Evolutionary conservation across 495 filamentous ascomycete genomes (phyloP), one percentile per base, ranked within the genome.

Genomic region (Jackrogersella multiformis): DNA sequence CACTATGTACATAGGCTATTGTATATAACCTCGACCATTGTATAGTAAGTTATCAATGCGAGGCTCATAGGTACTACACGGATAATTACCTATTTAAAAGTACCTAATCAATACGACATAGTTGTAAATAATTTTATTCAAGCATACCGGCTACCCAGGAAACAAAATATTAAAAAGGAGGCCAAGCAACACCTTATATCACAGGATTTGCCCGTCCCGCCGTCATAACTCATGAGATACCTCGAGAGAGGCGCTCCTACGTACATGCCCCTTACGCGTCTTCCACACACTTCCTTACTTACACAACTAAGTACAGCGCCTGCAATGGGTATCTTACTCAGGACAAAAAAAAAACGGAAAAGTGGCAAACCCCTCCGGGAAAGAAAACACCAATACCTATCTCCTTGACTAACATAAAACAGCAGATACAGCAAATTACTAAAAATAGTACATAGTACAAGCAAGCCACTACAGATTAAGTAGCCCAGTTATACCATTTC

Each of bases 171-270:
- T 20, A 49, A 9, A 32, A 18, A n/a, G n/a, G 26, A n/a, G n/a
- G 18, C 6, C 9, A 49, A 30, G 16, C 5, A 6, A 13, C n/a
- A 53, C 21, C 30, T 5, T 3, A 20, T 13, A 52, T 45, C 1
- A 24, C 39, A 24, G 20, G n/a, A 36, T 36, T 13, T 36, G 9
- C 21, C 26, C 23, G 46, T 49, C 23, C 16, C n/a, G 26, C 26
- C 9, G 46, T 54, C 32, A 24, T 55, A 55, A 41, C 52, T 55
- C 52, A 24, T 41, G 52, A 55, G 52, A 41, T 39, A 51, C 24
- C 26, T 26, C 21, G 46, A 34, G 28, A 30, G 45, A 49, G 28
- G 8, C 48, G 30, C 16, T 35, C 30, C 28, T 35, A 1, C n/a
- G n/a, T 35, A 44, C 41, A 52, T 32, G 30, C 15, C 26, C 16